These are phyloP conservation scores for Solanum hybrid DNA, from an alignment of 305 asterid genomes.

Conservation along the genomic window DNA sequence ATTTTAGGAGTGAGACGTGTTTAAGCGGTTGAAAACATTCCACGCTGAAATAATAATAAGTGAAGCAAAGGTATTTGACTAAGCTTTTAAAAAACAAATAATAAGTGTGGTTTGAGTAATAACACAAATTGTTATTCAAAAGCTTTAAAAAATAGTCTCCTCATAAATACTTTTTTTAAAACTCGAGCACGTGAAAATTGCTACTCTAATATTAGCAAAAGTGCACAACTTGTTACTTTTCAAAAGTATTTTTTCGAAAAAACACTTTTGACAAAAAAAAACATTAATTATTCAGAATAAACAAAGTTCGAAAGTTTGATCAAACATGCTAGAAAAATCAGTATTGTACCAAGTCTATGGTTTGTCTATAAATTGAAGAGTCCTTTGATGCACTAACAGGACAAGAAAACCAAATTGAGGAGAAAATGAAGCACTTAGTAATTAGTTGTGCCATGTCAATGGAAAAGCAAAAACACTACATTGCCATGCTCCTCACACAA, in stretches of 20 bases:
- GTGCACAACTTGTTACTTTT: not conserved
- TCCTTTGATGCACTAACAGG: not conserved
- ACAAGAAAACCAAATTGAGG: not conserved
- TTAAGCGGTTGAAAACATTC: not conserved
- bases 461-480: constrained; percentile 6
- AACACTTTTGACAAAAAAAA: not conserved
- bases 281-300: not conserved
- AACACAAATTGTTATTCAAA: no score
- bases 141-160: no score
- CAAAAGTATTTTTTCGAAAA: not conserved
- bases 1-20: no score
- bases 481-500: constrained; percentile 48
- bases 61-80: not conserved
- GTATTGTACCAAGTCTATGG: not conserved
- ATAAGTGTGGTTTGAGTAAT: not conserved
- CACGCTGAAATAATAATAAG: not conserved
- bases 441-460: not conserved
- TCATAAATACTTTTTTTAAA: no score
- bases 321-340: not conserved
- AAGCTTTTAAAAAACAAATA: not conserved
- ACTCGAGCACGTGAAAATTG: not conserved
- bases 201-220: not conserved
- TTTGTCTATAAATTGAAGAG: constrained; percentile 8
- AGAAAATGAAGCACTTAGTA: not conserved
- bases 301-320: not conserved